Base-by-base conservation (phyloP, 1,284 basidiomycete species). In the Waitea zeae region DNA sequence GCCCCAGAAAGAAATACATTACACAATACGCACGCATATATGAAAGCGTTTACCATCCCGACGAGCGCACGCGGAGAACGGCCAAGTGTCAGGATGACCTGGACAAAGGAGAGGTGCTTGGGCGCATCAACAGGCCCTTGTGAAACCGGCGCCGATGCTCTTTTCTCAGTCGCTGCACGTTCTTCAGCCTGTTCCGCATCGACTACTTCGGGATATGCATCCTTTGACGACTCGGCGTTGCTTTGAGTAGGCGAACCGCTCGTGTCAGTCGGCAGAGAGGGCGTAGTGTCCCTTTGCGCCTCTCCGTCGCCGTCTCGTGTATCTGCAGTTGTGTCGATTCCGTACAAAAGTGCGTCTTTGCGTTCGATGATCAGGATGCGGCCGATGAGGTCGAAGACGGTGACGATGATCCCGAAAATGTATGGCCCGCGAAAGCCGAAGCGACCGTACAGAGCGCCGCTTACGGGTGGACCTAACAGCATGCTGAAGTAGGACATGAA, bases 401-500 rank as follows among this genome's bases (percentile, higher is more conserved):
- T 67, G 38, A 71, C 51, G 31, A 65, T 59, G 40, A 82, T 64
- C 3, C 69, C 66, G 43, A 81, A 80, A 34, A 87, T 63, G 48
- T 82, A 80, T 1, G 84, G 81, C 2, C 67, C 75, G 26, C 73
- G 64, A 53, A 73, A 82, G 3, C 78, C 84, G 45, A 82, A 74
- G 3, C 55, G 58, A 17, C 55, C 46, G 49, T 76, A 84, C 4
- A 88, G 52, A 2, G 61, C 59, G 9, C 82, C 82, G 12, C 79
- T 77, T 2, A 76, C 64, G 0, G 81, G 75, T 2, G 79, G 77
- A 2, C 71, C 73, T 20, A 71, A 53, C 19, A 78, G 54, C n/a
- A 58, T 49, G 5, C 66, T 64, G 36, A 13, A 20, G 14, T 12
- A 22, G n/a, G 29, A 20, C 13, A 36, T 15, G 11, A 17, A 19